phyloP scores from a whole-genome alignment of 805 yeast species.

The Candida michaelii region DNA sequence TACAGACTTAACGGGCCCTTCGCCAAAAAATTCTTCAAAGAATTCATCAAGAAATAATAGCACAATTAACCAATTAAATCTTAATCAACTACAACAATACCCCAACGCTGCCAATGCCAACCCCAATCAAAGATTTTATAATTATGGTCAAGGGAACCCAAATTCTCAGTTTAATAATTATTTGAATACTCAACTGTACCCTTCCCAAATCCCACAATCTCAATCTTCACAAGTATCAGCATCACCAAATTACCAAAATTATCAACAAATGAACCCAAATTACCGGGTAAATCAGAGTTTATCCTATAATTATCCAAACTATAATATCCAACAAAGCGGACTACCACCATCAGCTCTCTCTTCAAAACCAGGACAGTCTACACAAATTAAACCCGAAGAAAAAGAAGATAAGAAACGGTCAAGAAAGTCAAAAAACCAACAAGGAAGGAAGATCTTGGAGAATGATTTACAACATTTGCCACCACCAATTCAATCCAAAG shows the following conservation, averaged over 20 bases:
- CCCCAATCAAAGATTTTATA: slow-evolving; percentile 3
- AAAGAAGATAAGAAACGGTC: slow-evolving; percentile 1
- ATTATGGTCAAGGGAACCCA: slow-evolving; percentile 3
- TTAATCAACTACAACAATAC: slow-evolving; percentile 2
- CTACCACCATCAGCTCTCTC: not conserved
- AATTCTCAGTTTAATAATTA: slow-evolving; percentile 13
- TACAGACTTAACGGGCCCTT: not conserved
- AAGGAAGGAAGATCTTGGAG: slow-evolving; percentile 12
- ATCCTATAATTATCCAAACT: slow-evolving; percentile 3
- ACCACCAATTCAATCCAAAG: slow-evolving; percentile 25
- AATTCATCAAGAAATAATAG: slow-evolving; percentile 5
- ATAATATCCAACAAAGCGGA: slow-evolving; percentile 1
- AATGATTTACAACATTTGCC: slow-evolving; percentile 11
- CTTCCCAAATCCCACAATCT: slow-evolving; percentile 6
- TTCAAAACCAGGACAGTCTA: not conserved
- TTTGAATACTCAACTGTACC: slow-evolving; percentile 8
- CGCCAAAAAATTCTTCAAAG: slow-evolving; percentile 1
- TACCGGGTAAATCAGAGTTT: slow-evolving; percentile 6
- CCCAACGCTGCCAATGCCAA: not conserved
- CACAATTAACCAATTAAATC: slow-evolving; percentile 1
- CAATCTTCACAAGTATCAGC: slow-evolving; percentile 10
- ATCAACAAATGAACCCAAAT: slow-evolving; percentile 7
- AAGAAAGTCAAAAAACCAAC: not conserved
- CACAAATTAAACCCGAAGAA: not conserved
- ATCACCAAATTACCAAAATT: not conserved